Evolutionary conservation across 768 basidiomycete genomes (phyloP), one percentile per base, ranked within the genome.

Genomic region (Lactifluus echinatus): DNA sequence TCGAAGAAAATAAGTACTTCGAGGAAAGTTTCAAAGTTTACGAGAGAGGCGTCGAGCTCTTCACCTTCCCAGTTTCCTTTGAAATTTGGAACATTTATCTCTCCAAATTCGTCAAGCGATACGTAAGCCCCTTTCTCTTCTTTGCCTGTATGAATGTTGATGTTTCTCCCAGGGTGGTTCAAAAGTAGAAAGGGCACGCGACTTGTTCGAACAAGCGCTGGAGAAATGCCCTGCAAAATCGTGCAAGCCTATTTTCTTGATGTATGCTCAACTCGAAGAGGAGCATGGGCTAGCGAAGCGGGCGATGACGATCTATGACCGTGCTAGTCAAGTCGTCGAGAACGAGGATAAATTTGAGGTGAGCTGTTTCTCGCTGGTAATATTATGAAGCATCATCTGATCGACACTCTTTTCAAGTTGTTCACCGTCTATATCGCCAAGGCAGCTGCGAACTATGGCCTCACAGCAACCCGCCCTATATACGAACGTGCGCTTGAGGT

Each of bases 61-160:
- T 98, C 76, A 95, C 94, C 8, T 98, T 91, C 78, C 96, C 96
- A 0, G 84, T 98, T 59, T 94, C 93, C 3, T 98, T 97, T 70
- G 96, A 99, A 72, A 85, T 99, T 62, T 98, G 96, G 95, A 98
- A 99, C 70, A 96, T 96, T 52, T 99, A 98, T 70, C 74, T 99
- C 19, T 86, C 91, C 43, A 98, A 98, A 72, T 99, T 99, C 69
- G 81, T 94, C 57, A 93, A 92, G 71, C 89, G 96, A 72, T 97
- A 94, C 72, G 92, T 94, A 65, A 68, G 88, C 78, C 6, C 0
- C 31, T 48, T 57, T 53, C 24, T 34, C 55, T 11, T 5, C 8
- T n/a, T 21, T 8, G n/a, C n/a, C 10, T 39, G 8, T 33, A 23
- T 44, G 44, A 21, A 57, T 43, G 39, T 37, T 60, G 15, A 26